Base-by-base conservation (phyloP, 768 basidiomycete species). In the Pluteus cervinus region DNA sequence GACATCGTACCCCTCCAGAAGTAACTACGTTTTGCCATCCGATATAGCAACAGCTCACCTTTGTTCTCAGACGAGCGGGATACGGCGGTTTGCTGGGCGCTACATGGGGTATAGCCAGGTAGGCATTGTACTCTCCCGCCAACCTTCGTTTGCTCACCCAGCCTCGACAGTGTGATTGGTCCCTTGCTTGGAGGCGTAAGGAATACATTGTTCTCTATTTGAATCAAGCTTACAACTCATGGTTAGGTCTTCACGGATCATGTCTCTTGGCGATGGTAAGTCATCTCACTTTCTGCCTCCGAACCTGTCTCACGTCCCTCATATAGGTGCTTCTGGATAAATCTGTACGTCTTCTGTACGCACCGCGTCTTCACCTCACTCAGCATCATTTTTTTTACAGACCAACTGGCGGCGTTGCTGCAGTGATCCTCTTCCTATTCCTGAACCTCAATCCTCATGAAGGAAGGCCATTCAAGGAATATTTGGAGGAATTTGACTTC, bases 1-100 rank as follows among this genome's bases (percentile, higher is more conserved):
- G 90, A 93, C 57, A 88, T 93, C 24, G 83, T 89, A 0, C 76
- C 87, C 0, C 58, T 93, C 24, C 65, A 78, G 61, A 79, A 88
- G 85, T 85, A 54, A 30, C 77, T 60, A 6, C 6, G 17, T 7
- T n/a, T n/a, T 18, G 28, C 0, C 36, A 25, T 24, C 14, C 33
- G 10, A 26, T 28, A 9, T 8, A 18, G 18, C 31, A 14, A 29
- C n/a, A 25, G 44, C 25, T 45, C 23, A 33, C 20, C 18, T 12
- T 23, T 39, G 37, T 23, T n/a, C 29, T 5, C 39, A 82, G 80
- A 44, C 83, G 88, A 51, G 89, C 83, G 4, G 82, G 85, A 45
- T 90, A 79, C 47, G 76, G 76, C 18, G 87, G 86, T 4, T 59
- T 79, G 3, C 59, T 88, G 29, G 86, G 73, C n/a, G 81, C 86